phyloP scores from a whole-genome alignment of 1,284 basidiomycete genomes.

The Cutaneotrichosporon dermatis region DNA sequence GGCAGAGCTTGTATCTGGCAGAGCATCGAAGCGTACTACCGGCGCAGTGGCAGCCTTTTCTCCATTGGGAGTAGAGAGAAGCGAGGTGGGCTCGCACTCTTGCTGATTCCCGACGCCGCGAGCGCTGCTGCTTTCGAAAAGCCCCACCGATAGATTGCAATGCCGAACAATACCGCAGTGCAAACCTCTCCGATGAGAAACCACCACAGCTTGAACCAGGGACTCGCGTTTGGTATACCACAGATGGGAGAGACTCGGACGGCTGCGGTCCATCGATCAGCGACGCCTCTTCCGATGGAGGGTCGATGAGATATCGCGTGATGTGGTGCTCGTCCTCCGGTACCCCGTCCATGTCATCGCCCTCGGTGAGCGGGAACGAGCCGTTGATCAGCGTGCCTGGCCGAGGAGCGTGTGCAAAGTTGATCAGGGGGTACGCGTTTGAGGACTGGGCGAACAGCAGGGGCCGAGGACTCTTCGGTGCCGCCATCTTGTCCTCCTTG shows the following conservation, averaged over 20 bases:
- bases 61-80: not conserved
- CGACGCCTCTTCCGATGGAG: slow-evolving; percentile 21
- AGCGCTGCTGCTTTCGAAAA: slow-evolving; percentile 13
- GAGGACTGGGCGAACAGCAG: slow-evolving; percentile 46
- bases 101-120: slow-evolving; percentile 14
- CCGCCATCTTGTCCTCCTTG: not conserved
- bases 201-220: slow-evolving; percentile 2
- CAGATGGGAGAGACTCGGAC: not conserved
- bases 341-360: slow-evolving; percentile 29
- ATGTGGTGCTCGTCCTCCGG: slow-evolving; percentile 26
- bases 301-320: slow-evolving; percentile 33
- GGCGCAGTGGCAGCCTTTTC: slow-evolving; percentile 10
- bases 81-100: not conserved
- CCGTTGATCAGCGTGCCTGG: slow-evolving; percentile 39
- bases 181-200: slow-evolving; percentile 20
- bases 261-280: not conserved
- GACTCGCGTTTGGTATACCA: too few relatives aligned
- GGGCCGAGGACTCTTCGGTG: slow-evolving; percentile 15
- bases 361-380: slow-evolving; percentile 39
- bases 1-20: slow-evolving; percentile 3
- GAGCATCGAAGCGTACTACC: slow-evolving; percentile 15
- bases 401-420: slow-evolving; percentile 32
- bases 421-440: slow-evolving; percentile 41
- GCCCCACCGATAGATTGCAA: slow-evolving; percentile 21
- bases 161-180: slow-evolving; percentile 16